Base-by-base conservation (phyloP, 2,329 filamentous ascomycete species). In the Triangularia verruculosa region DNA sequence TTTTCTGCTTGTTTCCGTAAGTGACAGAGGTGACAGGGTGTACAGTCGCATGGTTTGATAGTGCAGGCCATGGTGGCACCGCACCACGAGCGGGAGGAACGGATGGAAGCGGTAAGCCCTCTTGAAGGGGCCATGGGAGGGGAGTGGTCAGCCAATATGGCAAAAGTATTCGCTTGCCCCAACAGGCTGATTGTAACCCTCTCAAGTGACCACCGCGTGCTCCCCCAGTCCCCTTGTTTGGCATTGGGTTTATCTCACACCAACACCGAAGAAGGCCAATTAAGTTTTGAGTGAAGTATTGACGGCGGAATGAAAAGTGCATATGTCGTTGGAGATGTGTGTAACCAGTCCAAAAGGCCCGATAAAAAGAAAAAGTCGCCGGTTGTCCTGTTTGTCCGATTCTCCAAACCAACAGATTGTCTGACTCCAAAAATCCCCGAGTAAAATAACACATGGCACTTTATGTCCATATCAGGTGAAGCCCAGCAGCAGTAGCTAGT, bases 141-240 rank as follows among this genome's bases (percentile, higher is more conserved):
- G 51, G 51, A 28, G 17, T n/a, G 12, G 51, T 54, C 51, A 54
- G 51, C 51, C 51, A 54, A 54, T 54, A 54, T 54, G 51, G 51
- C 51, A 54, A 28, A 54, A 54, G 51, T 54, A 28, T 54, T 54
- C 20, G 22, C 25, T 25, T 54, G 11, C 51, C 51, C 51, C 20
- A 54, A 54, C 51, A 54, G 51, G 51, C 51, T 54, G 51, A 54
- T 54, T 54, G 51, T 54, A 54, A 54, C 51, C 57, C 57, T 43
- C 13, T 43, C 57, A 43, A 59, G 39, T 51, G 57, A 52, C 24
- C 34, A 47, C 22, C 6, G 13, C 6, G 13, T 39, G 4, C 34
- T 39, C 34, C 34, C 27, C 20, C 17, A 32, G 22, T 28, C 22
- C 51, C 51, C 51, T 54, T 54, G 22, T 27, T n/a, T 22, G 17